Conservation (phyloP, 1,284 basidiomycete species). For the Ceratobasidium sp. region DNA sequence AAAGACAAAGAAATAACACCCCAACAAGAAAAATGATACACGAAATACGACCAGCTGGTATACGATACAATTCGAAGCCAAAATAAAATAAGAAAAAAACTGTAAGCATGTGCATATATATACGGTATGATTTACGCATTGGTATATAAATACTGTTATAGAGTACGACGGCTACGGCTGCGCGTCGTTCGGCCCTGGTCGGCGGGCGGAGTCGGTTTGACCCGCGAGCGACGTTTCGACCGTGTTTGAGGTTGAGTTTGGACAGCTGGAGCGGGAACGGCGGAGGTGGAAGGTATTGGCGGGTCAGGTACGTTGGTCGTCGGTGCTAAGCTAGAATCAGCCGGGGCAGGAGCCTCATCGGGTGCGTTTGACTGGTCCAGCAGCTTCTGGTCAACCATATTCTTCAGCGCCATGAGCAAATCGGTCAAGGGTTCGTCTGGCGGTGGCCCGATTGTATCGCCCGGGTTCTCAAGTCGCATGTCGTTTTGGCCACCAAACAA, state of each 20-base stretch:
- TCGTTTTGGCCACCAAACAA: slow-evolving; percentile 4
- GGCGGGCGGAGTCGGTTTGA: not conserved
- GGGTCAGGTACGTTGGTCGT: not conserved
- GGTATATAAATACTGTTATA: not conserved
- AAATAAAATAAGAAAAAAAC: no score
- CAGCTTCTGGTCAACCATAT: not conserved
- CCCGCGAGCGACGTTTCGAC: not conserved
- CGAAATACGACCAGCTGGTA: not conserved
- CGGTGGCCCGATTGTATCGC: not conserved
- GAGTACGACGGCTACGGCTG: not conserved
- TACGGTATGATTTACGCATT: slow-evolving; percentile 4
- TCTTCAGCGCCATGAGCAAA: not conserved
- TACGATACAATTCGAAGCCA: not conserved
- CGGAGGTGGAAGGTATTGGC: not conserved
- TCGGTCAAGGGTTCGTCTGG: not conserved
- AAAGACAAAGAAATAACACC: no score
- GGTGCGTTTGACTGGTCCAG: not conserved
- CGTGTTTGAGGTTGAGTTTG: not conserved
- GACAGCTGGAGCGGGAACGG: not conserved
- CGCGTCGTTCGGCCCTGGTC: slow-evolving; percentile 6
- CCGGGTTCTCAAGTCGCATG: not conserved
- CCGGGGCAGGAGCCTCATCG: not conserved
- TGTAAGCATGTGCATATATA: not conserved
- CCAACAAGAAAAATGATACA: no score
- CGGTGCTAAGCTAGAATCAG: not conserved